phyloP scores from a whole-genome alignment of 2,329 filamentous ascomycete genomes.

The Epichloe sp. region DNA sequence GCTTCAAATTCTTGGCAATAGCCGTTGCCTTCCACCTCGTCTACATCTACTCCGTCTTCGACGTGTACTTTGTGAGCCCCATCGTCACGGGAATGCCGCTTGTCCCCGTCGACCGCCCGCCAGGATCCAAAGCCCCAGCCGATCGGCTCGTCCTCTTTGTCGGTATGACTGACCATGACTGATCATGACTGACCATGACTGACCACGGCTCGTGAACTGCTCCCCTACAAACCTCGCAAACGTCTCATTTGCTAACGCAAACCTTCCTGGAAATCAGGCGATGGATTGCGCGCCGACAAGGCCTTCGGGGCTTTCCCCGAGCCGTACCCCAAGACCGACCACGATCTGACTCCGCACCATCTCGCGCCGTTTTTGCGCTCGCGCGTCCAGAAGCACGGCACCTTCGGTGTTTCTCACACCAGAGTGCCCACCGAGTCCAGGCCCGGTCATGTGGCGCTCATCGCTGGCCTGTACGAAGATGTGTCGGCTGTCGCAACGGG shows the following conservation, averaged over 20 bases:
- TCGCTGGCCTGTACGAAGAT: slow-evolving; percentile 94
- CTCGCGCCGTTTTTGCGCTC: slow-evolving; percentile 87
- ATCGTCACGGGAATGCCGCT: slow-evolving; percentile 92
- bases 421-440: slow-evolving; percentile 93
- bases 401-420: slow-evolving; percentile 94
- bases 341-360: slow-evolving; percentile 58
- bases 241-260: no score
- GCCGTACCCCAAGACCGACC: slow-evolving; percentile 56
- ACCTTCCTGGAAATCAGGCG: slow-evolving; percentile 36
- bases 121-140: slow-evolving; percentile 56
- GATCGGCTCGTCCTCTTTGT: slow-evolving; percentile 72
- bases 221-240: background rate
- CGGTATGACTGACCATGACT: slow-evolving; percentile 40
- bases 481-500: slow-evolving; percentile 94
- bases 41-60: slow-evolving; percentile 93
- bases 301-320: slow-evolving; percentile 89
- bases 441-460: slow-evolving; percentile 90
- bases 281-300: slow-evolving; percentile 93
- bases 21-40: slow-evolving; percentile 87
- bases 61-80: slow-evolving; percentile 96
- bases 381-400: slow-evolving; percentile 75
- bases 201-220: background rate
- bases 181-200: no score
- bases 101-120: slow-evolving; percentile 53
- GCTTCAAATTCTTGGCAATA: slow-evolving; percentile 73